Percentiles rank a stretch among this genome's conserved stretches.
Evolutionary conservation across 1,139 yeast genomes (phyloP).

Genomic region (Hemisphaericaspora xylanilytica): DNA sequence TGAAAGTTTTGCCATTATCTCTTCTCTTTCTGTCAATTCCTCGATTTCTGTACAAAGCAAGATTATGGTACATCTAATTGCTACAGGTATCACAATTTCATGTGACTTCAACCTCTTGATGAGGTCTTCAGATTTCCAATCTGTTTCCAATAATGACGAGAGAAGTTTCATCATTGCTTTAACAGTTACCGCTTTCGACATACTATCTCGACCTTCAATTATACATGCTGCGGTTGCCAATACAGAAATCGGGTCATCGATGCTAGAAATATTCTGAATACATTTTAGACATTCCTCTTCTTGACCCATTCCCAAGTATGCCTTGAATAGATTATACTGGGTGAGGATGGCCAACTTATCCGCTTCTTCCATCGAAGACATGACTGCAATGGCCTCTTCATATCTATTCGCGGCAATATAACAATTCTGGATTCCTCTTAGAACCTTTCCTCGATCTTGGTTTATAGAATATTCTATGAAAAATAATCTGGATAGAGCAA

Average conservation of each 20-base stretch:
- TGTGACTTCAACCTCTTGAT: constrained; percentile 6
- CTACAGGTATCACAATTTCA: constrained; percentile 10
- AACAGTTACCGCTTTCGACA: constrained; percentile 3
- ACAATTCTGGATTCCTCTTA: constrained; percentile 24
- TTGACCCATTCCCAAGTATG: constrained; percentile 14
- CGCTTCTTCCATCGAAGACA: constrained; percentile 7
- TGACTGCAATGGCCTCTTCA: constrained; percentile 12
- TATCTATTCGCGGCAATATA: constrained; percentile 15
- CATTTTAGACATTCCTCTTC: constrained; percentile 10
- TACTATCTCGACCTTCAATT: constrained; percentile 15
- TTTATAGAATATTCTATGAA: constrained; percentile 17
- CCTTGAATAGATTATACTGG: constrained; percentile 24
- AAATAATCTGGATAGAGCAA: constrained; percentile 22
- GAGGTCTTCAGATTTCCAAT: constrained; percentile 2
- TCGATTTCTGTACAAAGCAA: constrained; percentile 10
- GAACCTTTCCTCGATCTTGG: constrained; percentile 20
- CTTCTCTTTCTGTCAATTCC: neutral
- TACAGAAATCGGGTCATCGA: constrained; percentile 10
- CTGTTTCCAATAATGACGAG: constrained; percentile 2
- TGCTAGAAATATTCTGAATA: constrained; percentile 9
- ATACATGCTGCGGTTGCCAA: constrained; percentile 19
- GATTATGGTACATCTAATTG: constrained; percentile 10
- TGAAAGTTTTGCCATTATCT: constrained; percentile 1
- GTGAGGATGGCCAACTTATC: constrained; percentile 18
- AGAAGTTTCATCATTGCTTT: constrained; percentile 9